Evolutionary conservation across 352 stramenopile genomes (phyloP).

Genomic region (Phytophthora agathidicida): DNA sequence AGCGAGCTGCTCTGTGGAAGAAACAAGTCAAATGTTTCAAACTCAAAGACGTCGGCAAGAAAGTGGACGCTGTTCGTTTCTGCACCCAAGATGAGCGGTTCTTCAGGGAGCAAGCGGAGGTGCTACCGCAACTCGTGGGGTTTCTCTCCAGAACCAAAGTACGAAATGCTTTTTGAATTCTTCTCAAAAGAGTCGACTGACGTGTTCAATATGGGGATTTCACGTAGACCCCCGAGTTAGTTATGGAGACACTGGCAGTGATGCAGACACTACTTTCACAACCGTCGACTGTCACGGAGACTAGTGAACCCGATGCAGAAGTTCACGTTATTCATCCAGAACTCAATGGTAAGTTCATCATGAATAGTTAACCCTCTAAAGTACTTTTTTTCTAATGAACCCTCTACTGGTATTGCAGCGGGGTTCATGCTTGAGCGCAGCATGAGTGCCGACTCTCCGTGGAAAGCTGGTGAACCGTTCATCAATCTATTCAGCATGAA

Average conservation of each 20-base stretch:
- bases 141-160: constrained; percentile 67
- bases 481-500: constrained; percentile 34
- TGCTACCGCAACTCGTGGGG: constrained; percentile 53
- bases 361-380: not conserved
- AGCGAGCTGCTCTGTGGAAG: constrained; percentile 48
- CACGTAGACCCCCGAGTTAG: constrained; percentile 37
- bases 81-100: constrained; percentile 60
- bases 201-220: not conserved
- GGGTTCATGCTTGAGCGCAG: constrained; percentile 51
- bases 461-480: constrained; percentile 61
- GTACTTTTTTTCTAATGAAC: too few species aligned
- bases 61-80: constrained; percentile 58
- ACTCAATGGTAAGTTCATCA: constrained; percentile 45
- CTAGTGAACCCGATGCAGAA: not conserved
- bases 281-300: not conserved
- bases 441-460: constrained; percentile 22
- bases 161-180: not conserved
- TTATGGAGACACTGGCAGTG: constrained; percentile 40
- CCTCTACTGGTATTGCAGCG: constrained; percentile 27
- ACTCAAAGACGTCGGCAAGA: constrained; percentile 70
- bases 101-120: constrained; percentile 59
- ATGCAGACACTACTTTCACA: constrained; percentile 38
- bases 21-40: constrained; percentile 71
- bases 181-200: not conserved
- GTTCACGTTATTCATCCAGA: constrained; percentile 44